phyloP scores from a whole-genome alignment of 495 filamentous ascomycete genomes.

The Talaromyces proteolyticus region DNA sequence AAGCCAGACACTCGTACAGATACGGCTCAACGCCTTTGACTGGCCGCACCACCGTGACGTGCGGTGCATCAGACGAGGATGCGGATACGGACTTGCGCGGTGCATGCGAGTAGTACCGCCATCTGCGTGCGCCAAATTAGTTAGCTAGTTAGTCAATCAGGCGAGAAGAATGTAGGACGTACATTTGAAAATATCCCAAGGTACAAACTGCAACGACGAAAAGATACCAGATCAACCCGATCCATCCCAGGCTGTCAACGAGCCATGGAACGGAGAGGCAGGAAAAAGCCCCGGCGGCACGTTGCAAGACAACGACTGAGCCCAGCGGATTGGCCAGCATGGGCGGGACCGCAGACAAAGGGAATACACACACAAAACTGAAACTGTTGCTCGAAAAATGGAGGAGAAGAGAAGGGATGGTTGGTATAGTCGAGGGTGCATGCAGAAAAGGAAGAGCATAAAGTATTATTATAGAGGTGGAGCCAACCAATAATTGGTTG shows the following conservation, averaged over 20 bases:
- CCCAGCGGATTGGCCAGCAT: constrained; percentile 6
- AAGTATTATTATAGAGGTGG: too few relatives aligned
- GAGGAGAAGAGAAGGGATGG: background rate
- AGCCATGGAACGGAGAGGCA: constrained; percentile 65
- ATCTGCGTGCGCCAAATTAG: constrained; percentile 22
- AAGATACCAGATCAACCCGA: constrained; percentile 55
- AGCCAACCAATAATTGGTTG: too few relatives aligned
- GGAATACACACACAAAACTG: background rate
- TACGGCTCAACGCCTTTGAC: constrained; percentile 88
- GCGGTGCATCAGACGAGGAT: constrained; percentile 5
- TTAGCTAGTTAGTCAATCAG: background rate
- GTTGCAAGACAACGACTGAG: constrained; percentile 7
- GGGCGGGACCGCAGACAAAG: constrained; percentile 5
- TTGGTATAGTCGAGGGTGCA: too few relatives aligned
- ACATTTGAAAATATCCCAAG: constrained; percentile 59
- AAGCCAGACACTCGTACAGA: constrained; percentile 89
- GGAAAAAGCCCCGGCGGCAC: constrained; percentile 58
- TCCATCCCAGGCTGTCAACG: constrained; percentile 29
- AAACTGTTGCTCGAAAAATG: background rate
- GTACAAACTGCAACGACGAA: constrained; percentile 48
- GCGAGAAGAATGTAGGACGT: constrained; percentile 14
- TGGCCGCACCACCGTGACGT: constrained; percentile 65
- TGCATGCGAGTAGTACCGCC: constrained; percentile 34
- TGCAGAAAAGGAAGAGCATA: too few relatives aligned
- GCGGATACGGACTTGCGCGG: constrained; percentile 17